phyloP scores from a whole-genome alignment of 2,329 filamentous ascomycete species.

The Cladosporium halotolerans region DNA sequence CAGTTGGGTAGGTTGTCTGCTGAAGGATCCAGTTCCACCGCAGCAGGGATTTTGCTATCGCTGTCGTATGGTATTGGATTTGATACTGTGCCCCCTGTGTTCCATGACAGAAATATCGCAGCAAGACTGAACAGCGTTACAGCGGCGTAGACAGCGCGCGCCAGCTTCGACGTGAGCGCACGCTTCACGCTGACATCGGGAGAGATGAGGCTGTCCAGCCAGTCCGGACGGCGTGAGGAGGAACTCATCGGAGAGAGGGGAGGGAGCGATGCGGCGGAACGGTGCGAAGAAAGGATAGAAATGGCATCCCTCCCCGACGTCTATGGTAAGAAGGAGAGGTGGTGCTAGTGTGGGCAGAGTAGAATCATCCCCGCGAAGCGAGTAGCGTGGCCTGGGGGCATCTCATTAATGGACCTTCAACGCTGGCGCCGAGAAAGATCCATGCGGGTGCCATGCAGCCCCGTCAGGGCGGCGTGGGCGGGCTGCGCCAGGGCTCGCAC shows the following conservation, averaged over 20 bases:
- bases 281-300: not conserved
- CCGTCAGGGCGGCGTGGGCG: not conserved
- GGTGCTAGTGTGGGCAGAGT: not conserved
- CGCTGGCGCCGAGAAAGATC: constrained; percentile 12
- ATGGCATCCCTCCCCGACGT: constrained; percentile 3
- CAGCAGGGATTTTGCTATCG: not conserved
- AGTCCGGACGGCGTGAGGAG: constrained; percentile 3
- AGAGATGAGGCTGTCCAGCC: constrained; percentile 2
- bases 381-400: not conserved
- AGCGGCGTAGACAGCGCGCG: constrained; percentile 5
- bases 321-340: not conserved
- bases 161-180: constrained; percentile 4
- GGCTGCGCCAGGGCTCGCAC: not conserved
- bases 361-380: not conserved
- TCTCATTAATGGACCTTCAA: constrained; percentile 7
- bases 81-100: constrained; percentile 2
- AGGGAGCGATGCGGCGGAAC: not conserved
- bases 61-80: constrained; percentile 6
- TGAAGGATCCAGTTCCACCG: not conserved
- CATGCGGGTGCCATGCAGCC: not conserved
- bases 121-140: constrained; percentile 1
- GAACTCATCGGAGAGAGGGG: not conserved
- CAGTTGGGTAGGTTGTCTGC: not conserved
- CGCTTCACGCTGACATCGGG: constrained; percentile 10
- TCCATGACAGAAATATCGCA: constrained; percentile 7